Base-by-base conservation (phyloP, 164 flowering plant genomes). In the Aristolochia californica region DNA sequence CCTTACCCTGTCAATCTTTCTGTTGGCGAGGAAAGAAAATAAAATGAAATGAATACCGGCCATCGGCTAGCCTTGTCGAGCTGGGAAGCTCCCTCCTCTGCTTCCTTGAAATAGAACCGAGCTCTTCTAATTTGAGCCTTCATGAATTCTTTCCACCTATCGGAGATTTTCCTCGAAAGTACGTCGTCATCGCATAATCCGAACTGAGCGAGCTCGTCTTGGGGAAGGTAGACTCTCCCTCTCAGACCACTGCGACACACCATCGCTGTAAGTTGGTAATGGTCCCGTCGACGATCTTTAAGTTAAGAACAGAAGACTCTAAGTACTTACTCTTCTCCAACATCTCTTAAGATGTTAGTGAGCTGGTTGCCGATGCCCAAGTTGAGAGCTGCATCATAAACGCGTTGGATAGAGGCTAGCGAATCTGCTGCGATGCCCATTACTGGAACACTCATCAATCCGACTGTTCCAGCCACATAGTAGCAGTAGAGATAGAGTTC, bases 201-300 rank as follows among this genome's bases (percentile, higher is more conserved):
- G 45, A 74, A 80, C 57, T 78, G 79, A 0, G 74, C 77, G 0
- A 87, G 86, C 63, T 87, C 96, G 45, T 87, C 96, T 73, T 84
- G 91, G 16, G 96, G 91, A 59, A 87, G 95, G 67, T 84, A 87
- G 8, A 87, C 78, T 67, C 95, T 78, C 16, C 91, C 95, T 68
- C 83, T 73, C 45, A 52, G n/a, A 20, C 89, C 84, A 74, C 89
- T 87, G 74, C 55, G 16, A 40, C 12, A 43, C 22, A 38, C 18
- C 8, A 13, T 15, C 17, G 26, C 9, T 30, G n/a, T 25, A 13
- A 53, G 15, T 25, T 5, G 25, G 15, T 17, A 72, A 68, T 5
- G 54, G 2, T n/a, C 18, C 8, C n/a, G 43, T 51, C 47, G 30
- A 15, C 2, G 13, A 15, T 18, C 4, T 15, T 15, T 17, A 28